phyloP scores from a whole-genome alignment of 108 stramenopile species.

The Skeletonema potamos region DNA sequence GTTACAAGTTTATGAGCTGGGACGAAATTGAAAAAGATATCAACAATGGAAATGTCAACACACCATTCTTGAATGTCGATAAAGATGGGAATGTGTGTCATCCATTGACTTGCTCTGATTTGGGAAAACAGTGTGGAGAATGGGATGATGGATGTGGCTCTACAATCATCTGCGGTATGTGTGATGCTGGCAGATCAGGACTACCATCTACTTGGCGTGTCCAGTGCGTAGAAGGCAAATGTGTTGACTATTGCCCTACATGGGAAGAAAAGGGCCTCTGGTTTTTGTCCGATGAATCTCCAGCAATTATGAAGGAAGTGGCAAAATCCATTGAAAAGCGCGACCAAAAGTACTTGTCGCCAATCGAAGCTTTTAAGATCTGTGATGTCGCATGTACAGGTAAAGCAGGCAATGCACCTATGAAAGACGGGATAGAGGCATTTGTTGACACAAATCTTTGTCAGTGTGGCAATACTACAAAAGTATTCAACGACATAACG shows the following conservation, averaged over 20 bases:
- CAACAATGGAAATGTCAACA: not conserved
- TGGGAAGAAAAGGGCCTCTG: constrained; percentile 47
- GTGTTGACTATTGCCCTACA: constrained; percentile 46
- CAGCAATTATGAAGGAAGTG: constrained; percentile 13
- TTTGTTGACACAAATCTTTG: constrained; percentile 18
- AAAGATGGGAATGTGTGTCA: constrained; percentile 28
- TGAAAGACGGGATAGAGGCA: not conserved
- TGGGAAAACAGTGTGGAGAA: constrained; percentile 53
- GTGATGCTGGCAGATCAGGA: constrained; percentile 35
- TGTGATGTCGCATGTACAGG: constrained; percentile 29
- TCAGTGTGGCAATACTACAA: constrained; percentile 26
- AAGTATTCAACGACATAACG: constrained; percentile 10
- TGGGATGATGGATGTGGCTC: constrained; percentile 49
- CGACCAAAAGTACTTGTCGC: constrained; percentile 23
- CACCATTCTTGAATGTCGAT: constrained; percentile 23
- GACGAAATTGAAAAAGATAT: constrained; percentile 20
- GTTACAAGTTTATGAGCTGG: constrained; percentile 42
- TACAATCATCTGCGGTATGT: constrained; percentile 46
- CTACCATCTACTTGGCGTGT: constrained; percentile 41
- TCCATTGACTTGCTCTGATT: constrained; percentile 44
- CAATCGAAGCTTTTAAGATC: constrained; percentile 27
- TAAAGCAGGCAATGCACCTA: not conserved
- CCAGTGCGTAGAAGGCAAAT: constrained; percentile 45
- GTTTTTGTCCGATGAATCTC: constrained; percentile 29
- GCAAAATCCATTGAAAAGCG: not conserved